phyloP scores from a whole-genome alignment of 129 eudicot genomes.

The Flaveria sonorensis region DNA sequence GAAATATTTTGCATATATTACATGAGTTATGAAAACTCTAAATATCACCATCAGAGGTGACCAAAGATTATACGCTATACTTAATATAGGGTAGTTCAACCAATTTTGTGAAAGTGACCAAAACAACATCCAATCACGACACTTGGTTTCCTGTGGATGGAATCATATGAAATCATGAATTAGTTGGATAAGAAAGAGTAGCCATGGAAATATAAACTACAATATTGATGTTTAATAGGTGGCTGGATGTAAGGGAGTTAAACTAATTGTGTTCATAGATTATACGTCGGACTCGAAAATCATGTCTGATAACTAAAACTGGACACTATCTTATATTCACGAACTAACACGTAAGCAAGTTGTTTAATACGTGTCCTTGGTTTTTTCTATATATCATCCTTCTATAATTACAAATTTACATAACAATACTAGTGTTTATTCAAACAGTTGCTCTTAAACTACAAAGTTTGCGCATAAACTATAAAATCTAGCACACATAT shows the following conservation, averaged over 20 bases:
- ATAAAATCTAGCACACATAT: not conserved
- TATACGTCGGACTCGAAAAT: not conserved
- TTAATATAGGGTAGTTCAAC: constrained; percentile 29
- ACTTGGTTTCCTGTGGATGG: constrained; percentile 21
- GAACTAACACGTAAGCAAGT: too few relatives aligned
- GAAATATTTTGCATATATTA: not conserved
- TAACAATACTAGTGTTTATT: too few relatives aligned
- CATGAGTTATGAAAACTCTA: not conserved
- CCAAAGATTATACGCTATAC: not conserved
- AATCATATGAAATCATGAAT: not conserved
- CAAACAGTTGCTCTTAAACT: too few relatives aligned
- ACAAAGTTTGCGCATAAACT: too few relatives aligned
- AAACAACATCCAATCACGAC: constrained; percentile 22
- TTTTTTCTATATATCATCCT: too few relatives aligned
- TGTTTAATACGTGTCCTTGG: too few relatives aligned
- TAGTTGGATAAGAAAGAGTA: constrained; percentile 1
- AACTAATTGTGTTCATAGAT: not conserved
- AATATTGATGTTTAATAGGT: not conserved
- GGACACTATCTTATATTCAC: too few relatives aligned
- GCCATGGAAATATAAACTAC: not conserved
- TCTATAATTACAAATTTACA: too few relatives aligned
- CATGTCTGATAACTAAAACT: too few relatives aligned
- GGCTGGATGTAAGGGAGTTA: not conserved
- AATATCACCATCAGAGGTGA: not conserved
- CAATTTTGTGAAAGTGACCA: constrained; percentile 14